Evolutionary conservation across 306 rosid genomes (phyloP).

Genomic region (Clitoria ternatea): DNA sequence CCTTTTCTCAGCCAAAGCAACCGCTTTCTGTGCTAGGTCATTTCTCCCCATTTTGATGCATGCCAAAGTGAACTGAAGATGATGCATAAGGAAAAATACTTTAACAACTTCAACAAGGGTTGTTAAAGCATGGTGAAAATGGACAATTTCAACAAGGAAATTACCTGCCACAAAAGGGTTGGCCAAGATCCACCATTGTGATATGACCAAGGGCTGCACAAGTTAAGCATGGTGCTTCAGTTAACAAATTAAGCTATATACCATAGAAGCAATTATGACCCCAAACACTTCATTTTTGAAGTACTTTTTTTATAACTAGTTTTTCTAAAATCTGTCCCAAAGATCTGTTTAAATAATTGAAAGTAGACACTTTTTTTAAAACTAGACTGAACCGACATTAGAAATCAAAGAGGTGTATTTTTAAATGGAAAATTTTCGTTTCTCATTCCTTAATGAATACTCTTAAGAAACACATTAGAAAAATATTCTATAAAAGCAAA

Average conservation of each 20-base stretch:
- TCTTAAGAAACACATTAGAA: too few species aligned
- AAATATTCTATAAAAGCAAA: too few species aligned
- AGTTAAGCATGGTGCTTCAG: slow-evolving; percentile 24
- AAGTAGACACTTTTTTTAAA: too few species aligned
- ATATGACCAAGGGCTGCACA: slow-evolving; percentile 93
- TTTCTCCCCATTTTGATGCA: slow-evolving; percentile 87
- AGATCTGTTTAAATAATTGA: too few species aligned
- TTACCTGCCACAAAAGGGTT: slow-evolving; percentile 96
- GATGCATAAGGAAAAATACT: not conserved
- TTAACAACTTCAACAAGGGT: too few species aligned
- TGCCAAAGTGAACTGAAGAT: slow-evolving; percentile 82
- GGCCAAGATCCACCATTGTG: slow-evolving; percentile 99
- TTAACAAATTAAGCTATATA: not conserved
- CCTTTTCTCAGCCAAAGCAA: slow-evolving; percentile 74
- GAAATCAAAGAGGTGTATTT: too few species aligned
- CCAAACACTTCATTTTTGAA: not conserved
- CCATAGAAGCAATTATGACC: slow-evolving; percentile 2
- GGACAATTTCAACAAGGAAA: not conserved
- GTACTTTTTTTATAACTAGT: not conserved
- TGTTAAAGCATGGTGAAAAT: not conserved
- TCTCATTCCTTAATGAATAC: too few species aligned
- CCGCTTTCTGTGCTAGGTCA: slow-evolving; percentile 74
- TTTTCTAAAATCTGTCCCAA: too few species aligned
- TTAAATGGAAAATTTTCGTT: too few species aligned
- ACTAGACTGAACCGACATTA: too few species aligned